Base-by-base conservation (phyloP, 495 filamentous ascomycete species). In the Massariosphaeria phaeospora region DNA sequence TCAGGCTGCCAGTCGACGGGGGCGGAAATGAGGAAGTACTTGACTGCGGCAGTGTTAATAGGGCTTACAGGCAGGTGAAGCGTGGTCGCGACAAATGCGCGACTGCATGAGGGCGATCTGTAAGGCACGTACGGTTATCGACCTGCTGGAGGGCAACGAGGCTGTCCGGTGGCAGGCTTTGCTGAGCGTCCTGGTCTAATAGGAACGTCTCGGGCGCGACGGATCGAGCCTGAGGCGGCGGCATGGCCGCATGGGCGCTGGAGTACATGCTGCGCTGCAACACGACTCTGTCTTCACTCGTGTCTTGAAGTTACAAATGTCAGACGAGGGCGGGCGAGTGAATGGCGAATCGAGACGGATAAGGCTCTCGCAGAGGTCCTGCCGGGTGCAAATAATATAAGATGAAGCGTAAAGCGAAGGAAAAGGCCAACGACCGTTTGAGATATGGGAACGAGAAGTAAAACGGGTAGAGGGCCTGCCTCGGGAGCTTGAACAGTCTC, bases 21-120 rank as follows among this genome's bases (percentile, higher is more conserved):
- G 27, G 93, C 93, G 15, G 93, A 97, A 54, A 98, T 90, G 70
- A 98, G 88, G 76, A 98, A 98, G 71, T 97, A 98, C 82, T 98
- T 98, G 67, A 98, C 93, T 98, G 66, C 31, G 31, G 50, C 41
- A 34, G 44, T 17, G 34, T 38, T 17, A 38, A 17, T 17, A 38
- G 13, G 34, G 4, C n/a, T 7, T 13, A 38, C n/a, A 15, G 47
- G 67, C 55, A 67, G 58, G 39, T 43, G 20, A 40, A 41, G 33
- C 40, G n/a, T 54, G 39, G 47, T 20, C 21, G 49, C 43, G 42
- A 59, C 48, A 57, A 27, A 45, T 42, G 30, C 57, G 44, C 44
- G 56, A 56, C 50, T 50, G 20, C 21, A 47, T 46, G 29, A 20
- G 15, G 48, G 34, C 8, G 46, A 48, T 45, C 38, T 46, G 17